These are phyloP conservation scores for Eutypella sp. DNA, from an alignment of 2,329 filamentous ascomycete species.

Conservation along the genomic window DNA sequence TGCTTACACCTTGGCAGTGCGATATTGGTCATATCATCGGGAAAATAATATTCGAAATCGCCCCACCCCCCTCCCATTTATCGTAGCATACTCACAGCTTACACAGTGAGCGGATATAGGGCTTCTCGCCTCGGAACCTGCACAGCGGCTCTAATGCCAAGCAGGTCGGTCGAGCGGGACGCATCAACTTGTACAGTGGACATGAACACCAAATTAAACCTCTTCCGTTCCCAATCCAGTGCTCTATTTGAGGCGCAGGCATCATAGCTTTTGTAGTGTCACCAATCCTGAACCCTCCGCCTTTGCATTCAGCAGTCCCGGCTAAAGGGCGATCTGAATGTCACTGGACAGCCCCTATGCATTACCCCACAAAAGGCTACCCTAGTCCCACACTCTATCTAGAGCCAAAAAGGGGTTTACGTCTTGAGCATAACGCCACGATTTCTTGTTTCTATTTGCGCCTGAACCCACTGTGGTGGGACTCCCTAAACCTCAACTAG, in stretches of 20 bases:
- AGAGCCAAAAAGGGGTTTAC: slow-evolving; percentile 3
- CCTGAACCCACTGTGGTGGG: background rate
- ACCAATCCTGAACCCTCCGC: background rate
- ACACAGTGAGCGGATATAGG: too few species aligned
- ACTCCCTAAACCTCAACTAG: background rate
- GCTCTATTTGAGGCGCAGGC: too few species aligned
- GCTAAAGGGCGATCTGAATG: background rate
- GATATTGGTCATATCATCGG: too few species aligned
- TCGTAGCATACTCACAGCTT: too few species aligned
- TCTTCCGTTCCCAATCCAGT: background rate
- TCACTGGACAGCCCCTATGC: background rate
- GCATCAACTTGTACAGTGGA: background rate
- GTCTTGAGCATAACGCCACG: background rate
- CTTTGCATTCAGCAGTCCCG: background rate
- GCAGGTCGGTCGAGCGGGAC: background rate
- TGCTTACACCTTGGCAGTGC: too few species aligned
- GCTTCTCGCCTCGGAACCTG: too few species aligned
- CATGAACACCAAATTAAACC: background rate
- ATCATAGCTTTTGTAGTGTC: background rate
- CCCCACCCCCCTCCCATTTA: too few species aligned
- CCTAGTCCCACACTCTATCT: background rate
- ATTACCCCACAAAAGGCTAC: background rate
- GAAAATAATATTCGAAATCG: background rate
- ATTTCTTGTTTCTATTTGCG: background rate
- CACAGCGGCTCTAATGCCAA: background rate